Evolutionary conservation across 148 eudicot species (phyloP), one percentile per base, ranked within the genome.

Genomic region (Silene uniflora): DNA sequence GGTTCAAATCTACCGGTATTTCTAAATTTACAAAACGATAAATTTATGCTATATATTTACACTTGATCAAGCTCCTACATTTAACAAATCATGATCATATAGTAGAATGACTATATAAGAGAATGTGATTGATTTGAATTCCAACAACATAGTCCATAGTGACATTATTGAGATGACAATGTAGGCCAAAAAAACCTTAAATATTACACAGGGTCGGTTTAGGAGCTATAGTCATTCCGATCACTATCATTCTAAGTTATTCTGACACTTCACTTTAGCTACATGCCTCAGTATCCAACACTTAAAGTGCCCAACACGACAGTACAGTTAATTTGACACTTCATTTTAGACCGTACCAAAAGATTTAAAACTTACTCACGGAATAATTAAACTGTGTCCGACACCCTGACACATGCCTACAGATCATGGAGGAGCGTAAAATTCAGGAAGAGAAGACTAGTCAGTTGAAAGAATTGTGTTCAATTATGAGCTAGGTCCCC

Each of bases 341-440:
- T 39, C 10, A 39, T 39, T 39, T 39, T 39, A 32, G 4, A 32
- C 35, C 4, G 4, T 32, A 32, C 35, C 35, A 32, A 32, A 32
- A 32, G 4, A 32, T 32, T 32, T 32, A 27, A 27, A 27, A 27
- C 29, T 27, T 27, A 27, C 1, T 27, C 29, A 27, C 29, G 29
- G 29, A 27, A 27, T 27, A 27, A 29, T 29, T 1, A 29, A 32
- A 32, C 35, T 4, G 35, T 32, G 35, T 32, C 44, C 44, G 44
- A 39, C 44, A 7, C 9, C 7, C 44, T 39, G 44, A 39, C 44
- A 39, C 44, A 6, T 7, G 44, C 44, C 9, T 6, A 5, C 44
- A 71, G 61, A 77, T 62, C 21, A 77, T 19, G 10, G 62, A 71
- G 69, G 62, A 63, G 70, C 59, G 52, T 22, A 29, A 62, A 10